These are phyloP conservation scores for Prunus salicina DNA, from an alignment of 306 rosid genomes.

Conservation along the genomic window DNA sequence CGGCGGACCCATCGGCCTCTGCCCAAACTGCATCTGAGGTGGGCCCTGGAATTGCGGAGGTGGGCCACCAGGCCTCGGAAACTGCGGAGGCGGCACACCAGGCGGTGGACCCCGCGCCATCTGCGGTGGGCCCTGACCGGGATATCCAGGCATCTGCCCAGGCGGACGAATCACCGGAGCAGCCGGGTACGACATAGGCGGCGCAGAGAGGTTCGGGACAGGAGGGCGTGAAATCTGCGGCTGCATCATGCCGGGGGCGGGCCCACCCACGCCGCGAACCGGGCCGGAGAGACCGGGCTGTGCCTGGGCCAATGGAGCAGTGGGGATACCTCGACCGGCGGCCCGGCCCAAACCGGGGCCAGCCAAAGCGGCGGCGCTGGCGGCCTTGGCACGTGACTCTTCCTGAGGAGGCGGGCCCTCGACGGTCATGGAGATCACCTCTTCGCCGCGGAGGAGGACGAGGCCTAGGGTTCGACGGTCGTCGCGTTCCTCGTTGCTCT, in stretches of 20 bases:
- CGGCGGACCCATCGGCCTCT: constrained; percentile 97
- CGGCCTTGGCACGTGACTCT: constrained; percentile 89
- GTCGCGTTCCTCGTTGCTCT: constrained; percentile 65
- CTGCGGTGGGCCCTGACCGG: constrained; percentile 63
- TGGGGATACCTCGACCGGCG: constrained; percentile 77
- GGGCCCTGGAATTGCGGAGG: constrained; percentile 53
- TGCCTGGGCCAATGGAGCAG: constrained; percentile 77
- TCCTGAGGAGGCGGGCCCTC: constrained; percentile 98
- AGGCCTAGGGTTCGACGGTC: constrained; percentile 98
- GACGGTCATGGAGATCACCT: constrained; percentile 98
- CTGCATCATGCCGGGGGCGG: constrained; percentile 98
- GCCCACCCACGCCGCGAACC: constrained; percentile 91
- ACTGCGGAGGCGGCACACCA: constrained; percentile 67
- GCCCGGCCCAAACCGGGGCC: constrained; percentile 93
- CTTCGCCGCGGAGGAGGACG: constrained; percentile 96
- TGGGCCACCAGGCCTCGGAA: constrained; percentile 66
- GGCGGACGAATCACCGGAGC: constrained; percentile 78
- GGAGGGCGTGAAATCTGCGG: constrained; percentile 87
- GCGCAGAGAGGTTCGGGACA: constrained; percentile 59
- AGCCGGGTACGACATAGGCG: constrained; percentile 66
- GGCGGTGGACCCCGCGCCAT: constrained; percentile 70
- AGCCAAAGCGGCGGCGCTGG: constrained; percentile 67
- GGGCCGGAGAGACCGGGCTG: constrained; percentile 96
- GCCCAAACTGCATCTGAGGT: constrained; percentile 74
- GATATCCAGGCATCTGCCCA: constrained; percentile 61